Conservation (phyloP, 139 green algal genomes). For the Protoeuglena noctilucae region DNA sequence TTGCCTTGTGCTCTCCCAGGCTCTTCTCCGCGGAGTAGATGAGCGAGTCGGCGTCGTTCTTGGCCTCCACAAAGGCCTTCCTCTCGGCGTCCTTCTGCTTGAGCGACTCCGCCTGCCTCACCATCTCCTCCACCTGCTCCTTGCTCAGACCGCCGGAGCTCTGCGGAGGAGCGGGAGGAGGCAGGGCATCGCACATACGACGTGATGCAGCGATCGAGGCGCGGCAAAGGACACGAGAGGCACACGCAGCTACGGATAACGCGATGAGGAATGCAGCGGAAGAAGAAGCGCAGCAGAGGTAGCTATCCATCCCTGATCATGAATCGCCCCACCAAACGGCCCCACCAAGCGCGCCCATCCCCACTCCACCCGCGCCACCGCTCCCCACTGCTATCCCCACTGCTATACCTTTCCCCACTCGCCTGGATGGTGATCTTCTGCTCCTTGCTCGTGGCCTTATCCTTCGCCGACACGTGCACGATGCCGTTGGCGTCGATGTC, state of each 20-base stretch:
- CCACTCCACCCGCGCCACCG: no score
- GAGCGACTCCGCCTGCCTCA: constrained; percentile 72
- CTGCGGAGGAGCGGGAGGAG: no score
- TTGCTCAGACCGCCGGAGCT: constrained; percentile 68
- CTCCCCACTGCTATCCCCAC: no score
- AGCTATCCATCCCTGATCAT: neutral
- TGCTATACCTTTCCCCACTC: no score
- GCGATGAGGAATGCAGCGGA: neutral
- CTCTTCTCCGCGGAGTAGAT: constrained; percentile 52
- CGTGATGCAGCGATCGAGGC: no score
- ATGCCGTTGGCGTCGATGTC: constrained; percentile 97
- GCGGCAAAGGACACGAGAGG: no score
- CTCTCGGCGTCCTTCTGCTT: constrained; percentile 71
- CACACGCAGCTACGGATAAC: no score
- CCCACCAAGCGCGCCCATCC: no score
- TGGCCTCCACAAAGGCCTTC: constrained; percentile 83
- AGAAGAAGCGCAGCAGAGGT: neutral
- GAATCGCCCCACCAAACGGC: no score
- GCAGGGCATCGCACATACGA: no score
- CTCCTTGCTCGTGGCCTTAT: constrained; percentile 91
- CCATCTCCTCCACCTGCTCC: constrained; percentile 88
- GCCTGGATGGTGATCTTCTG: constrained; percentile 89
- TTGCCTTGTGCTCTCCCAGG: constrained; percentile 86
- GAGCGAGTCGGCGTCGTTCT: constrained; percentile 82
- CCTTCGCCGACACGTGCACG: constrained; percentile 78